Evolutionary conservation across 495 filamentous ascomycete species (phyloP), one percentile per base, ranked within the genome.

Genomic region (Diplogelasinospora grovesii): DNA sequence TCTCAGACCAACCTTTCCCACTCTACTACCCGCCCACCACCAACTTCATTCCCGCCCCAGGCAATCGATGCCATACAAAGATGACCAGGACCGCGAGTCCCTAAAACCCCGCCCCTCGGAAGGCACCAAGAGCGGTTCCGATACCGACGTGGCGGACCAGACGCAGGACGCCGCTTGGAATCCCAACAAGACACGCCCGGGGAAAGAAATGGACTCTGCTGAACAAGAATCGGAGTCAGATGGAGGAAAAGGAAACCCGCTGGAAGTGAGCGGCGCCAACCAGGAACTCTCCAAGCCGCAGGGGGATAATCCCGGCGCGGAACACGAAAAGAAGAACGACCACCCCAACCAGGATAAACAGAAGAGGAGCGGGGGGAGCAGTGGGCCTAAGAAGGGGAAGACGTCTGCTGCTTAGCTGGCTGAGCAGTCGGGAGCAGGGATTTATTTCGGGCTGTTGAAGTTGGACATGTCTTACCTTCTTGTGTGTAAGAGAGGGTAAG

Each of bases 41-140:
- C n/a, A n/a, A n/a, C n/a, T n/a, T n/a, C n/a, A n/a, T n/a, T n/a
- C 48, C 42, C 64, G 64, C 45, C 43, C 50, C 18, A 51, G 56
- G 0, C 9, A 46, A 3, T 22, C 25, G 8, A 18, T 37, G 11
- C 7, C 62, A 5, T 63, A 60, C 49, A 67, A 67, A 31, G 59
- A 67, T 24, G 48, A 60, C 39, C 56, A 60, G 49, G 65, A 70
- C 52, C 65, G 69, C 22, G 49, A 65, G 22, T 56, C 57, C 3
- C 42, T 73, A 30, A 66, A 64, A 32, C 68, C 68, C 13, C 50
- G 56, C 10, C 16, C 48, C 18, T 50, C 54, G 11, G 65, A 73
- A 27, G 45, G 53, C 41, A 64, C 68, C 1, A 39, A 46, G 46
- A 59, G 54, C 52, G 66, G 54, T 3, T 53, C 52, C 0, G 65